These are phyloP conservation scores for Tuber melanosporum DNA, from an alignment of 495 filamentous ascomycete genomes.

Conservation along the genomic window DNA sequence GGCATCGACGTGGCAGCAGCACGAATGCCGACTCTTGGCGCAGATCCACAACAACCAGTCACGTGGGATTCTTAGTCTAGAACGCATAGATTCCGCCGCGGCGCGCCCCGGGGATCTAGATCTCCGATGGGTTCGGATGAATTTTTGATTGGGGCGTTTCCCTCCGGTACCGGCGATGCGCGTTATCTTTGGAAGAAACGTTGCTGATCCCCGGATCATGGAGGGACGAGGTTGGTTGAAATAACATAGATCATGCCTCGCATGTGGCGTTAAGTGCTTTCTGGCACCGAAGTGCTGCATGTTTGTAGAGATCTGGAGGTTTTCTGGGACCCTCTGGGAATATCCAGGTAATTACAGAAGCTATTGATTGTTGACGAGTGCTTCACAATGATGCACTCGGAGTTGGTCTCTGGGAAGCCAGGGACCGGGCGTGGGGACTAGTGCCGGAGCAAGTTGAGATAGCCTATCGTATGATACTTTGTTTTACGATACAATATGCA, in stretches of 20 bases:
- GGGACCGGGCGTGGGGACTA: rapidly evolving
- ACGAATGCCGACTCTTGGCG: not conserved
- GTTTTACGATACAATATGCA: too few relatives aligned
- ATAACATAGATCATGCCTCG: not conserved
- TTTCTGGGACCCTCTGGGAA: not conserved
- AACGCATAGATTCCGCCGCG: not conserved
- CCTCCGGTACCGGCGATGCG: not conserved
- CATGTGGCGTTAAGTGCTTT: not conserved
- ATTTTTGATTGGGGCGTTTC: not conserved
- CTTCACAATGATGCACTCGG: not conserved
- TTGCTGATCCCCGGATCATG: not conserved
- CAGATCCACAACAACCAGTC: not conserved
- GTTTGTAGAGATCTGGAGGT: not conserved
- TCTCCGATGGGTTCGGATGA: not conserved
- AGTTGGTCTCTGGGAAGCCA: not conserved
- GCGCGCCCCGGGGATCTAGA: not conserved
- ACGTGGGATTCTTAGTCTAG: not conserved
- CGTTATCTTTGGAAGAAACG: not conserved
- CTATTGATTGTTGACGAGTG: not conserved
- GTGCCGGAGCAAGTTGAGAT: not conserved
- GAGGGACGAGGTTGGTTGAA: not conserved
- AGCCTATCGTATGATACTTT: not conserved
- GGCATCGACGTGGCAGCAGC: slow-evolving; percentile 1
- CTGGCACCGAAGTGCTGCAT: too few relatives aligned
- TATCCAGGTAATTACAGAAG: not conserved